Evolutionary conservation across 805 yeast genomes (phyloP), one percentile per base, ranked within the genome.

Genomic region (Candida anglica): DNA sequence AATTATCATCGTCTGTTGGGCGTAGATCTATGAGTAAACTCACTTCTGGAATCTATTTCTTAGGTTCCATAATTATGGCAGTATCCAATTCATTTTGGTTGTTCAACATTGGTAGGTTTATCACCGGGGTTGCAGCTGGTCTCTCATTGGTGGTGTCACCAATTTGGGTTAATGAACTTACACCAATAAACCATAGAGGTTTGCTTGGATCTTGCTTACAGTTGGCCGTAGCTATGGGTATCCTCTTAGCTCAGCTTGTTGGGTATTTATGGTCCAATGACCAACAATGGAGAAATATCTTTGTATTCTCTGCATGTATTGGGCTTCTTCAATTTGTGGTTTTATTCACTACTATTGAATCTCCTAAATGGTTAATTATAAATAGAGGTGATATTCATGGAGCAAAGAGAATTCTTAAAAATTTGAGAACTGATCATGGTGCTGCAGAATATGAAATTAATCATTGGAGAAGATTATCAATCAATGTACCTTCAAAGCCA

Each of bases 341-440:
- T 16, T 40, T 63, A n/a, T 60, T 60, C 43, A 51, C 66, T 5
- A 56, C 58, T 3, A 50, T 50, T 2, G 72, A 66, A 40, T 59
- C 66, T 17, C 71, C 71, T 3, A 66, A 65, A 43, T 66, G 72
- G 72, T 43, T 64, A 11, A 47, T 66, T n/a, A 39, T 58, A 30
- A 46, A 49, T 21, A 40, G 47, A 9, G 56, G 56, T 13, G 62
- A 64, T 33, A 47, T 54, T 2, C 15, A 36, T 11, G 34, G 38
- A 6, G 71, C 72, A 3, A 48, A 52, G 2, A 19, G 31, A 2
- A 54, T 63, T 17, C 45, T 66, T 22, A 46, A 42, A 16, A 40
- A 37, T 7, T 45, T 61, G 29, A 40, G 70, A 15, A 50, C 66
- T n/a, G 55, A 60, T 36, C 41, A 46, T 23, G 37, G 39, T 5